Base-by-base conservation (phyloP, 305 asterid species). In the Striga hermonthica region DNA sequence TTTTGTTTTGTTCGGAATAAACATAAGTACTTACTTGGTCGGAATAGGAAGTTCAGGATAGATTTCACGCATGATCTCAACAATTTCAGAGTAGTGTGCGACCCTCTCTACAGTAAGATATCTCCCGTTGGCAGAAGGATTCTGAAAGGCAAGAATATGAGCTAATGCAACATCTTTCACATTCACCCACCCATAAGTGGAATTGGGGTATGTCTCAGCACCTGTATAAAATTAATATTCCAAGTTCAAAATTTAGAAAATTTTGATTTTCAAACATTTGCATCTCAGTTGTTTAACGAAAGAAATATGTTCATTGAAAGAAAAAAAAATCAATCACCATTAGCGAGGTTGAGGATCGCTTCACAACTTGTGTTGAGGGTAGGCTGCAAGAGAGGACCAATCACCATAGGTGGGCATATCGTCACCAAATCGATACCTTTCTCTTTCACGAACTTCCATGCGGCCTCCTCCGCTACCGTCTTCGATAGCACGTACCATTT, bases 121-220 rank as follows among this genome's bases (percentile, higher is more conserved):
- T 68, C 86, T 79, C 40, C 89, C 89, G 66, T 66, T 73, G 61
- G 84, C 84, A 1, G 72, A 70, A 16, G 89, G 83, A 56, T 76
- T 81, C 62, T 83, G 86, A 60, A 70, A 79, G 22, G 84, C 89
- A 1, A 74, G 76, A 68, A 83, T 69, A 60, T 80, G 88, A 50
- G 88, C 83, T 35, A 67, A 58, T 1, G 88, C 88, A 7, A 80
- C 85, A 70, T 83, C 86, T 75, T 75, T 81, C 41, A 81, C 89
- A 64, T 83, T 76, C 48, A 83, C 75, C 89, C 89, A 83, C 49
- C 84, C 86, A 66, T 78, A 72, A 22, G 79, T 9, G 28, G 76
- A 43, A 68, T 81, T 83, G 57, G 77, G 80, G 68, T 74, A 83
- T 55, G 83, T 75, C 45, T 75, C 80, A 16, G 81, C 78, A 60